Evolutionary conservation across 164 flowering plant species (phyloP), one percentile per base, ranked within the genome.

Genomic region (Vitis rotundifolia): DNA sequence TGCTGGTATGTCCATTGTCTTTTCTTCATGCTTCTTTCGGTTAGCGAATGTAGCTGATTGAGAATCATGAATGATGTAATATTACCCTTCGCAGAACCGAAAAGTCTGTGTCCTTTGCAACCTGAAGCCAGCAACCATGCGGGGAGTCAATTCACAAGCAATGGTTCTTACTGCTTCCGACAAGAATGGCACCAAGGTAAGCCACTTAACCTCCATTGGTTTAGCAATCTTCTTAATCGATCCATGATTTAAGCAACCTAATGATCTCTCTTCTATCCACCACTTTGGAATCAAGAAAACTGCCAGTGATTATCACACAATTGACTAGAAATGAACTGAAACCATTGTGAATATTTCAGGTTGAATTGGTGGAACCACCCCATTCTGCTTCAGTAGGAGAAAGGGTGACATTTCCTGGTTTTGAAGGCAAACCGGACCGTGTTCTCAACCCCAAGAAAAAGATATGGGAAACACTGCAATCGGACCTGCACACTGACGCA

Each of bases 41-140:
- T 22, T 49, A 31, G 7, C 7, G 44, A 31, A 31, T 61, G 26
- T 28, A 9, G 44, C 5, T 49, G 22, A 16, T 49, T 31, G 44
- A 31, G 44, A 31, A 31, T 31, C 44, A 31, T 31, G 44, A 31
- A 31, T 31, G 44, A 31, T 31, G 44, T 4, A 4, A 4, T 4
- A 31, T 31, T 31, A 31, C 44, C 44, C 44, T 4, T 31, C 7
- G 68, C 90, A 95, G 99, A 85, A 93, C 69, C 91, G 94, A 60
- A 91, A 89, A 85, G 98, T 94, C 52, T 92, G 95, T 68, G 97
- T 94, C 66, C 91, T 94, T 50, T 95, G 99, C 83, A 95, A 95
- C 82, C 78, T 95, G 70, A 95, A 95, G 81, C 98, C 99, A 64
- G 99, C 89, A 37, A 76, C 82, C 75, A 93, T 95, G 99, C 70